Percentiles rank a stretch among this genome's conserved stretches.
phyloP scores from a whole-genome alignment of 148 eudicot genomes.

The Talinum fruticosum region DNA sequence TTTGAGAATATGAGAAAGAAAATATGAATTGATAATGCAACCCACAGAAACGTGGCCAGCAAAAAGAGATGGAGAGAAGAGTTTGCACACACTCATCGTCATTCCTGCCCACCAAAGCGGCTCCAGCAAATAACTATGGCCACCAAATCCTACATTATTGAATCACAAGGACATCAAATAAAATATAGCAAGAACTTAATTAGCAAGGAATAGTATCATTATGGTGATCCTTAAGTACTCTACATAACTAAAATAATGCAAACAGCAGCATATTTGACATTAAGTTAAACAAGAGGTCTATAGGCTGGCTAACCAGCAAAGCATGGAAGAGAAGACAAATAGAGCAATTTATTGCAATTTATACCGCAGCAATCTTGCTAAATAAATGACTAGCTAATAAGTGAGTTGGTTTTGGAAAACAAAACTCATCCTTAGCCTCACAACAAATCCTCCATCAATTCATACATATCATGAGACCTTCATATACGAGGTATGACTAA shows the following conservation, averaged over 20 bases:
- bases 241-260: neutral
- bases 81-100: conserved; percentile 55
- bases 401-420: neutral
- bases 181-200: neutral
- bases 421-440: neutral
- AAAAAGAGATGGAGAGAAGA: neutral
- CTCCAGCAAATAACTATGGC: conserved; percentile 71
- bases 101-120: conserved; percentile 97
- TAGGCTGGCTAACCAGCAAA: neutral
- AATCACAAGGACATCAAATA: conserved; percentile 9
- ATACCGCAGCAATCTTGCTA: neutral
- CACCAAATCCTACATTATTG: conserved; percentile 61
- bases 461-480: neutral
- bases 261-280: neutral
- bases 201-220: neutral
- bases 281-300: neutral
- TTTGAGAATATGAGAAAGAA: conserved; percentile 18
- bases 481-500: neutral
- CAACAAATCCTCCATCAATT: neutral
- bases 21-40: neutral
- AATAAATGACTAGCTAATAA: neutral
- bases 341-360: neutral
- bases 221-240: neutral
- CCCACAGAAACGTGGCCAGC: neutral
- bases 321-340: neutral